Conservation (phyloP, 805 yeast genomes). For the Tetrapisispora pingtungensis region DNA sequence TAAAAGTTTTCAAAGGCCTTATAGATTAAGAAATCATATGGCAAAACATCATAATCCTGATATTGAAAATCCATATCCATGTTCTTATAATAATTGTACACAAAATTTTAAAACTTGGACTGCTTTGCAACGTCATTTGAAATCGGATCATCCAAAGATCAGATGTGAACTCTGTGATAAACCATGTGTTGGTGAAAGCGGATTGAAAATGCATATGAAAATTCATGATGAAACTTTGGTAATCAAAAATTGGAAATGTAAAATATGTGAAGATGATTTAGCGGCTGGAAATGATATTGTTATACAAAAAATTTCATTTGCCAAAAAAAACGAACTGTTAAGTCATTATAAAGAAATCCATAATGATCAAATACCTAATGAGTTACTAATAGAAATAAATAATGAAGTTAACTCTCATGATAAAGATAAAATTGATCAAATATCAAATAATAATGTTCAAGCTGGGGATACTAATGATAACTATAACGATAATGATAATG, state of each 20-base stretch:
- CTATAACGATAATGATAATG: neutral
- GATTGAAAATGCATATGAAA: slow-evolving; percentile 62
- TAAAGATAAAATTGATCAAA: neutral
- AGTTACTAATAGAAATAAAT: slow-evolving; percentile 2
- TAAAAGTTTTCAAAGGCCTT: slow-evolving; percentile 53
- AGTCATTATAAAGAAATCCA: slow-evolving; percentile 49
- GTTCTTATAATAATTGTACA: slow-evolving; percentile 54
- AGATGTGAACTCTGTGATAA: slow-evolving; percentile 57
- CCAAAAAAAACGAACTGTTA: slow-evolving; percentile 46
- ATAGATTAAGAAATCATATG: slow-evolving; percentile 56
- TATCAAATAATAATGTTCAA: neutral
- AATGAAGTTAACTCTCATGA: neutral
- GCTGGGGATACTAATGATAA: neutral
- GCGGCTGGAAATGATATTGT: neutral
- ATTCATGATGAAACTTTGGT: slow-evolving; percentile 49
- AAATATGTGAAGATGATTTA: slow-evolving; percentile 32
- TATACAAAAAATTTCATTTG: slow-evolving; percentile 31
- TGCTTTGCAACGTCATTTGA: slow-evolving; percentile 59
- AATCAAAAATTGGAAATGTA: slow-evolving; percentile 60
- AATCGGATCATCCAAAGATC: slow-evolving; percentile 61
- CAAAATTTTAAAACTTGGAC: slow-evolving; percentile 60
- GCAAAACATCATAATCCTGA: slow-evolving; percentile 51
- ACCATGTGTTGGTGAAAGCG: slow-evolving; percentile 62
- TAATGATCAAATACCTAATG: slow-evolving; percentile 9
- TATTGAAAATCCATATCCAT: slow-evolving; percentile 35